These are phyloP conservation scores for Rostrohypoxylon terebratum DNA, from an alignment of 495 filamentous ascomycete species.

Conservation along the genomic window DNA sequence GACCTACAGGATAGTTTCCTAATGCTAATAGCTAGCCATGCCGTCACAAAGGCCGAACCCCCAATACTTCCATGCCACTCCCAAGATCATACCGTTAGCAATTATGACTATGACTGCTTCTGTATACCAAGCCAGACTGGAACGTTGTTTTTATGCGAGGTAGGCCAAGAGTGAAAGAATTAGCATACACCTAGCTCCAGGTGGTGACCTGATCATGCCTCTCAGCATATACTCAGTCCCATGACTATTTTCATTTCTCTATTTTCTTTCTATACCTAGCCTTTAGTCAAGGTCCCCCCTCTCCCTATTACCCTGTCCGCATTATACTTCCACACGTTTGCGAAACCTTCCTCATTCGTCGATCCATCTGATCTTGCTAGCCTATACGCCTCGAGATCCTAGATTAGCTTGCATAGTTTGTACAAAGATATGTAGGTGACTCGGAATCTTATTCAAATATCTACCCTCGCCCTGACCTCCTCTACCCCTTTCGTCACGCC, in stretches of 20 bases:
- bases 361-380: slow-evolving; percentile 46
- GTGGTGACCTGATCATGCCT: slow-evolving; percentile 40
- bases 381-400: slow-evolving; percentile 30
- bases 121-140: slow-evolving; percentile 12
- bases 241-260: slow-evolving; percentile 45
- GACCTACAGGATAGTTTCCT: slow-evolving; percentile 26
- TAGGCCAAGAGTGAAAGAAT: slow-evolving; percentile 39
- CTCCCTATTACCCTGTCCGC: slow-evolving; percentile 39
- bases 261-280: slow-evolving; percentile 25
- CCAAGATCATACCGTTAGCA: slow-evolving; percentile 12
- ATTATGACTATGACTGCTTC: slow-evolving; percentile 15
- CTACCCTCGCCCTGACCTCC: slow-evolving; percentile 34
- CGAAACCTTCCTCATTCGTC: slow-evolving; percentile 53
- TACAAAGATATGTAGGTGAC: slow-evolving; percentile 28
- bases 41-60: slow-evolving; percentile 35
- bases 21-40: slow-evolving; percentile 34
- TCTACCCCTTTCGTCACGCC: slow-evolving; percentile 18
- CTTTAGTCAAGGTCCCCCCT: slow-evolving; percentile 31
- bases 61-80: slow-evolving; percentile 28
- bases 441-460: slow-evolving; percentile 45
- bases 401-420: slow-evolving; percentile 38
- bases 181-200: slow-evolving; percentile 22
- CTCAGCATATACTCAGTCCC: slow-evolving; percentile 33
- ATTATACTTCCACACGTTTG: slow-evolving; percentile 39
- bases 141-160: slow-evolving; percentile 32